These are phyloP conservation scores for Trichoderma atroviride DNA, from an alignment of 2,329 filamentous ascomycete genomes.

Conservation along the genomic window DNA sequence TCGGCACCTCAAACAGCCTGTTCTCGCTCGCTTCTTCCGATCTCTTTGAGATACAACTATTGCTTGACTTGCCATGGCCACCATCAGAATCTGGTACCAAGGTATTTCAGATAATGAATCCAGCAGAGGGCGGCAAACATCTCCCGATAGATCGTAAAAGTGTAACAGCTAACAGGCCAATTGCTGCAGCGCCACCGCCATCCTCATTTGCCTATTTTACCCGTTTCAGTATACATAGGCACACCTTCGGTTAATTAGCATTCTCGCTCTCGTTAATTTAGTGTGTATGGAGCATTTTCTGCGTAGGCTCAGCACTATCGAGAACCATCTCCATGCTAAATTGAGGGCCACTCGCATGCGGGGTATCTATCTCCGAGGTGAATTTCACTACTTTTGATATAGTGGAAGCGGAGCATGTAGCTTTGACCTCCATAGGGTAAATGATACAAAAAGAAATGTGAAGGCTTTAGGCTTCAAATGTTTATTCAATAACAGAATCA, in stretches of 20 bases:
- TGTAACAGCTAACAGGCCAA: background rate
- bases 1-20: conserved; percentile 13
- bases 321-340: background rate
- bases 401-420: background rate
- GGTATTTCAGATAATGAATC: background rate
- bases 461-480: background rate
- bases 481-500: background rate
- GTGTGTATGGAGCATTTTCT: background rate
- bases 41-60: background rate
- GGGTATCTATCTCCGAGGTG: background rate
- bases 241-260: conserved; percentile 10
- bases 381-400: background rate
- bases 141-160: background rate
- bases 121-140: background rate
- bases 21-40: conserved; percentile 6
- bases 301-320: background rate
- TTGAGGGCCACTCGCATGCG: background rate
- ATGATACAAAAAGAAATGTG: background rate
- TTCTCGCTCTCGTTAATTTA: too few species aligned
- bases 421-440: background rate
- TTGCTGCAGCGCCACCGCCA: too few species aligned
- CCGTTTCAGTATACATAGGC: background rate
- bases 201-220: background rate
- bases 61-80: background rate
- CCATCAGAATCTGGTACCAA: background rate